Conservation (phyloP, 345 rosid species). For the Dovyalis caffra region DNA sequence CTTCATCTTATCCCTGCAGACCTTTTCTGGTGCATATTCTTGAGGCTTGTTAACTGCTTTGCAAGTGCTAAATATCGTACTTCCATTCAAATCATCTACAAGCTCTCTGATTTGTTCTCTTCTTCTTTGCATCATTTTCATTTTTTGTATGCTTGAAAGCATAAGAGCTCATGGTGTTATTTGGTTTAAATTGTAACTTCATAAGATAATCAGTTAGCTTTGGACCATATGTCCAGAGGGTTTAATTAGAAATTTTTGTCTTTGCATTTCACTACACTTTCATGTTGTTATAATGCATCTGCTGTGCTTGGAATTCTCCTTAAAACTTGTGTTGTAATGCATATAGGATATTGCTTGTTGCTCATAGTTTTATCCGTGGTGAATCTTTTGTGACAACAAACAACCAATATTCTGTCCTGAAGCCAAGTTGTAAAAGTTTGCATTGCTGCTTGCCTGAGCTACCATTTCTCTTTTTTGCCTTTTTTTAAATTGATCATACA, state of each 20-base stretch:
- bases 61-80: neutral
- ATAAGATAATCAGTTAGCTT: neutral
- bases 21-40: neutral
- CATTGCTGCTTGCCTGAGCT: conserved; percentile 3
- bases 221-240: neutral
- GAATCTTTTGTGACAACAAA: conserved; percentile 2
- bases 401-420: neutral
- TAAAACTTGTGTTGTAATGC: neutral
- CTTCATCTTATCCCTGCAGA: too few relatives aligned
- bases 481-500: conserved; percentile 30
- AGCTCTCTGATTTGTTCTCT: neutral
- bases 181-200: neutral
- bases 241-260: neutral
- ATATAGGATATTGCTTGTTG: neutral
- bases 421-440: neutral
- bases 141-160: neutral
- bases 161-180: neutral
- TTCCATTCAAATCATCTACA: neutral
- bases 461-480: neutral
- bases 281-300: neutral
- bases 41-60: neutral
- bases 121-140: neutral
- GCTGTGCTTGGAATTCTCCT: neutral
- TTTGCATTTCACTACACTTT: neutral
- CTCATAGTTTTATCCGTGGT: neutral